Evolutionary conservation across 371 early-diverging fungal species (phyloP), one percentile per base, ranked within the genome.

Genomic region (Capniomyces stellatus): DNA sequence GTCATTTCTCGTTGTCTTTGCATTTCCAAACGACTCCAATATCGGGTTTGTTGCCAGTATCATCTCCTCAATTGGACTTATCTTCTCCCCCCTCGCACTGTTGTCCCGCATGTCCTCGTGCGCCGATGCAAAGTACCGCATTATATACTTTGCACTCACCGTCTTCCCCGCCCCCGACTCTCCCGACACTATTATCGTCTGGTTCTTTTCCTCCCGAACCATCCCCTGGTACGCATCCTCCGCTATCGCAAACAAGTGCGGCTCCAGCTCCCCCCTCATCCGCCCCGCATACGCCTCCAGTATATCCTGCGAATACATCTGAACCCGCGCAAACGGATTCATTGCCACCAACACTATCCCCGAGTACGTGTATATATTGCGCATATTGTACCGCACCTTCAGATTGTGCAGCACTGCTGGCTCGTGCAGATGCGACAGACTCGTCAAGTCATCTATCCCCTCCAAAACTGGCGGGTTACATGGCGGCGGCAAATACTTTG

Each of bases 21-120:
- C 94, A 76, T 99, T 99, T 67, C 99, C 99, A 71, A 99, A 99
- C 22, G 96, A 87, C 78, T 98, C 99, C 74, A 98, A 83, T 63
- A 99, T 89, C 21, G 98, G 97, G 69, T 99, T 97, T 52, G 98
- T 92, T 15, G 95, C 84, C 59, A 87, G 60, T 59, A 87, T 83
- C 70, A 83, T 83, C 58, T 84, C 80, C 65, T 88, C 87, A 0
- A 84, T 82, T 55, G 81, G 80, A 41, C 84, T 83, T 75, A 84
- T 78, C 1, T 77, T 74, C 23, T 69, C 54, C 22, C 28, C 40
- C 25, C 2, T 2, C 19, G 43, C 15, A 28, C 4, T 29, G 18
- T 12, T 19, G 15, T 19, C 49, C 42, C 46, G 2, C 23, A 43
- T 29, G 29, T 54, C 58, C 46, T 61, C 61, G 58, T 58, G 60